These are phyloP conservation scores for Candida glucosophila DNA, from an alignment of 1,139 yeast species.

Conservation along the genomic window DNA sequence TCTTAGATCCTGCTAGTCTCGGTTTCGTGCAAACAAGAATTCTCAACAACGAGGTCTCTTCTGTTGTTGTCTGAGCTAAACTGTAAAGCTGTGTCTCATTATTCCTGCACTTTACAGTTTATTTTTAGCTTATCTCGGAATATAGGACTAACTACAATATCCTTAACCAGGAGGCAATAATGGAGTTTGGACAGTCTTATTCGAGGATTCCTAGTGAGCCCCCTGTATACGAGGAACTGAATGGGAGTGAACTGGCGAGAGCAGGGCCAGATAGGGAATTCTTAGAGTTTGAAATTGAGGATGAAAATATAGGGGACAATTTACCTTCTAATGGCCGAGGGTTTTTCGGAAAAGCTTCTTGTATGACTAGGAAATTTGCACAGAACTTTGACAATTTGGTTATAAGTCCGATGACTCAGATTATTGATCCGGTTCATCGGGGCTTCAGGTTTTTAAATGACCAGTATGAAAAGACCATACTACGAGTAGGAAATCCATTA, in stretches of 20 bases:
- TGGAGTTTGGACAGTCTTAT: neutral
- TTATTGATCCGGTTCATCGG: constrained; percentile 64
- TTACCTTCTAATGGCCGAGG: constrained; percentile 11
- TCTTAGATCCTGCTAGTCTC: too few relatives aligned
- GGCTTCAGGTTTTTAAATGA: constrained; percentile 36
- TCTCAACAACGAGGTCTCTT: too few relatives aligned
- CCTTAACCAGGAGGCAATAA: neutral
- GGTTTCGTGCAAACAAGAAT: too few relatives aligned
- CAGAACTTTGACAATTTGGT: constrained; percentile 34
- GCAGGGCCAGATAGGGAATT: constrained; percentile 16
- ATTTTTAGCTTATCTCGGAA: too few relatives aligned
- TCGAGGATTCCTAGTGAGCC: constrained; percentile 17
- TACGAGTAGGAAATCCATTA: constrained; percentile 74
- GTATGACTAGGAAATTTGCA: constrained; percentile 24
- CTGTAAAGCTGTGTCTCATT: too few relatives aligned
- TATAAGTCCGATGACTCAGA: constrained; percentile 44
- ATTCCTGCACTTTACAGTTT: too few relatives aligned
- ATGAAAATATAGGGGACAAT: constrained; percentile 13
- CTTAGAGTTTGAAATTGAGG: constrained; percentile 40
- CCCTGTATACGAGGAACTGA: constrained; percentile 22
- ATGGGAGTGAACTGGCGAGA: constrained; percentile 3
- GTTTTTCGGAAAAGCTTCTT: constrained; percentile 20
- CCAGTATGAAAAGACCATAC: constrained; percentile 48
- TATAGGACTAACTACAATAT: too few relatives aligned
- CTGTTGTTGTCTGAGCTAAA: too few relatives aligned